phyloP scores from a whole-genome alignment of 352 stramenopile genomes.

The Phytopythium montanum region DNA sequence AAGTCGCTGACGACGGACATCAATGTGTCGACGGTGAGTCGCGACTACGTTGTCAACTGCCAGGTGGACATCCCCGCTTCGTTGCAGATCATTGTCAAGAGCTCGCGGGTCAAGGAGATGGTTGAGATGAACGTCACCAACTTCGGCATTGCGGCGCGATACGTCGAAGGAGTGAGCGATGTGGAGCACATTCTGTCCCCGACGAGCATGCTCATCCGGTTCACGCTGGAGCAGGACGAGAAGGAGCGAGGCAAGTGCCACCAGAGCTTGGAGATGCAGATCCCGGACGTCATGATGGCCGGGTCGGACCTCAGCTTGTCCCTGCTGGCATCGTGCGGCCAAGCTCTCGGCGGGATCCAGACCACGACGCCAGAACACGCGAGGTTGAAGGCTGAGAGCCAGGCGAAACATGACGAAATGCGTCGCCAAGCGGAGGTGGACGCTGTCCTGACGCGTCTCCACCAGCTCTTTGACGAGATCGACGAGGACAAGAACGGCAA shows the following conservation, averaged over 20 bases:
- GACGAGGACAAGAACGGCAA: conserved; percentile 61
- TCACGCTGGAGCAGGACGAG: conserved; percentile 46
- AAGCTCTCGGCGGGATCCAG: conserved; percentile 45
- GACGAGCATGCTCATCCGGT: conserved; percentile 40
- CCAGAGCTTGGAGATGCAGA: conserved; percentile 49
- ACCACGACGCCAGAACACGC: conserved; percentile 62
- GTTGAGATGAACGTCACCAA: conserved; percentile 46
- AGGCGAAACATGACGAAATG: conserved; percentile 49
- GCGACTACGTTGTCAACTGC: conserved; percentile 44
- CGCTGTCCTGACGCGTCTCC: conserved; percentile 44
- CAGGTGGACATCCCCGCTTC: conserved; percentile 48
- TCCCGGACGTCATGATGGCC: conserved; percentile 59
- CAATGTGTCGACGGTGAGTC: conserved; percentile 38
- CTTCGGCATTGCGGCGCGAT: conserved; percentile 47
- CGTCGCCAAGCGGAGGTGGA: conserved; percentile 51
- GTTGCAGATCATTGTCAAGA: conserved; percentile 40
- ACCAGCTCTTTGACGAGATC: conserved; percentile 69
- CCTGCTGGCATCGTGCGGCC: conserved; percentile 48
- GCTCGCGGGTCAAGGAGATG: conserved; percentile 37
- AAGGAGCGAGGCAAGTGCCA: conserved; percentile 32
- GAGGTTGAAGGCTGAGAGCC: conserved; percentile 47
- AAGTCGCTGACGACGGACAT: conserved; percentile 57
- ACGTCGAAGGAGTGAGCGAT: conserved; percentile 37
- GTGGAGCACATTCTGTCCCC: conserved; percentile 43
- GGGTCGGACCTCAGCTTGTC: conserved; percentile 71